A percentile compares a stretch with the other conserved stretches of the same genome.
These are phyloP conservation scores for Shiraia bambusicola DNA, from an alignment of 2,329 filamentous ascomycete genomes.

Conservation along the genomic window DNA sequence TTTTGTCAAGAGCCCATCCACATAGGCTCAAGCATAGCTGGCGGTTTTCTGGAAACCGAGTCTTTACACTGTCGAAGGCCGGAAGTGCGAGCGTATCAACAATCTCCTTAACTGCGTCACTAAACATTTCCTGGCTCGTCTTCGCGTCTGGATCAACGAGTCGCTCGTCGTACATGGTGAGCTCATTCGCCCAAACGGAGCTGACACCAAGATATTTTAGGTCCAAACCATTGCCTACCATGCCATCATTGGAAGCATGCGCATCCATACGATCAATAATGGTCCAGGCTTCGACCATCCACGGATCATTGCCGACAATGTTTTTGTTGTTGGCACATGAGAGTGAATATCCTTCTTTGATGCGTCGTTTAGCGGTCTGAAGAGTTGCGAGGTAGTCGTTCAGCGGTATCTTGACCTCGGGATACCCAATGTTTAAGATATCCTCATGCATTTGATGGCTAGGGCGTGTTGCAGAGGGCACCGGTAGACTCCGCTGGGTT, in stretches of 20 bases:
- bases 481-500: conserved; percentile 31
- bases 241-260: conserved; percentile 66
- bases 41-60: conserved; percentile 68
- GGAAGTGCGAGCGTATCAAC: conserved; percentile 64
- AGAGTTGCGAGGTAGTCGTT: conserved; percentile 39
- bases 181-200: conserved; percentile 69
- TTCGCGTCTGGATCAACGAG: conserved; percentile 40
- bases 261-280: conserved; percentile 69
- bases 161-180: conserved; percentile 55
- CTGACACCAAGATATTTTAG: conserved; percentile 74
- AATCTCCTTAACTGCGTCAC: conserved; percentile 59
- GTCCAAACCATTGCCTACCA: conserved; percentile 69
- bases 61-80: conserved; percentile 63
- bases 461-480: conserved; percentile 29
- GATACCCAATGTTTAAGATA: conserved; percentile 40
- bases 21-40: conserved; percentile 76
- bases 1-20: conserved; percentile 64
- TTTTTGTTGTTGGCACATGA: conserved; percentile 65
- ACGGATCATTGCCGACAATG: conserved; percentile 70
- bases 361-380: conserved; percentile 53
- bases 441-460: conserved; percentile 42
- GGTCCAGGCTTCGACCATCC: conserved; percentile 77
- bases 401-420: conserved; percentile 34
- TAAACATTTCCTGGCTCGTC: conserved; percentile 59
- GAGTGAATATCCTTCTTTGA: conserved; percentile 58